Evolutionary conservation across 352 stramenopile species (phyloP), one percentile per base, ranked within the genome.

Genomic region (Peronospora belbahrii): DNA sequence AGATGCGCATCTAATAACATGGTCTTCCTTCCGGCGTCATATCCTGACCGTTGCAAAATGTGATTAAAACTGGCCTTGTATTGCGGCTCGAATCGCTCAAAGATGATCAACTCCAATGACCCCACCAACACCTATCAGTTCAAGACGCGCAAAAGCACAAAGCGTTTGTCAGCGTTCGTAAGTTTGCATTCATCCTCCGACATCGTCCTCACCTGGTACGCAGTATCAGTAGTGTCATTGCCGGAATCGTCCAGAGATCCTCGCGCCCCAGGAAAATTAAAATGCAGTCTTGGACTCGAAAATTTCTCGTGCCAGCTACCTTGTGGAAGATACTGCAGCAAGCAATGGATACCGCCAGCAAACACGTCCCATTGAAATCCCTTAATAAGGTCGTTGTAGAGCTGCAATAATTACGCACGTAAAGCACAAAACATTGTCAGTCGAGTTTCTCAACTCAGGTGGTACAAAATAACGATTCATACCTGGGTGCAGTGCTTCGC

Each of bases 321-420:
- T 43, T 85, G 67, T 2, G 81, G 76, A 5, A 88, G 48, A 41
- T 92, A 90, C 49, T 92, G 81, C 15, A 92, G 59, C 56, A 86
- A 67, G 30, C 81, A 92, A 41, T 92, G 74, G 15, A 84, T 85
- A 5, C 81, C 81, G 13, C 81, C 78, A 13, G 81, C 75, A 52
- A 92, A 90, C 4, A 92, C 59, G 48, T 89, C 71, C 81, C 81
- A 92, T 24, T 85, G 76, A 54, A 90, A 92, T 22, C 74, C 72
- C 60, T 86, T 85, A 40, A 83, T 85, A 18, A 92, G 62, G 34
- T 92, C 79, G 40, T 67, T 81, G 36, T 86, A 72, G 2, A 92
- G 56, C 75, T 91, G 39, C 2, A 34, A 19, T 18, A 43, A 2
- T 18, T 14, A 39, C 14, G 50, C 22, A 30, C 3, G 39, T 4